A percentile compares a stretch with the other conserved stretches of the same genome.
Conservation (phyloP, 2,329 filamentous ascomycete species). For the Gaeumannomyces tritici region DNA sequence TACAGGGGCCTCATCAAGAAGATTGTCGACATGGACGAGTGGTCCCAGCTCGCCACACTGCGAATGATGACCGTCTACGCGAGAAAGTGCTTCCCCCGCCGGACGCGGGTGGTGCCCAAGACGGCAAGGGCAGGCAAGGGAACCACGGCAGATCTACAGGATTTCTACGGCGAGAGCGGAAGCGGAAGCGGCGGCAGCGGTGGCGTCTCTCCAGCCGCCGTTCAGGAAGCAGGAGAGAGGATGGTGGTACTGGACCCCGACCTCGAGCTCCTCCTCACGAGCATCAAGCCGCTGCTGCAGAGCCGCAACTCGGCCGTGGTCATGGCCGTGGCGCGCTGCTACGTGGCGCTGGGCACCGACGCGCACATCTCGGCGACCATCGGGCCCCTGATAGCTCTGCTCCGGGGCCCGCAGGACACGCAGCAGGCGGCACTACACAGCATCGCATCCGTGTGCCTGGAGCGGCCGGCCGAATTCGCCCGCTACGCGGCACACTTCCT, state of each 20-base stretch:
- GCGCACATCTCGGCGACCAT: conserved; percentile 67
- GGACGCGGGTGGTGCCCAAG: conserved; percentile 38
- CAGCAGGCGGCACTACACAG: conserved; percentile 88
- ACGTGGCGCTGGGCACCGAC: conserved; percentile 71
- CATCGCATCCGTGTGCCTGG: conserved; percentile 83
- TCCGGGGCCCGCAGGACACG: conserved; percentile 78
- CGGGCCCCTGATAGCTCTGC: conserved; percentile 75
- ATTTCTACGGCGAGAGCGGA: conserved; percentile 69
- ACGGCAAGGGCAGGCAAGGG: conserved; percentile 15
- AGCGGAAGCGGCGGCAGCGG: conserved; percentile 24
- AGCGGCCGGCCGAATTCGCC: conserved; percentile 69
- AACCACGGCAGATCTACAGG: conserved; percentile 41
- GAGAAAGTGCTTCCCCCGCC: conserved; percentile 74
- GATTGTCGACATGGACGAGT: conserved; percentile 98
- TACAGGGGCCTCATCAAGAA: conserved; percentile 81
- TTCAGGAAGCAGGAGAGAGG: conserved; percentile 34
- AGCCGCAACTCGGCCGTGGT: conserved; percentile 92
- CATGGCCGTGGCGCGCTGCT: conserved; percentile 75
- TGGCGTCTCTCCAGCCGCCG: conserved; percentile 9
- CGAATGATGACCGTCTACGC: conserved; percentile 77
- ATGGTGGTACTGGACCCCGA: conserved; percentile 68
- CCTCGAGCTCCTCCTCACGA: conserved; percentile 68
- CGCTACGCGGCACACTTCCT: conserved; percentile 86
- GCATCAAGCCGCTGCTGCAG: conserved; percentile 75
- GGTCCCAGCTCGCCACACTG: conserved; percentile 82